Evolutionary conservation across 108 stramenopile species (phyloP), one percentile per base, ranked within the genome.

Genomic region (Discostella stelligeroides): DNA sequence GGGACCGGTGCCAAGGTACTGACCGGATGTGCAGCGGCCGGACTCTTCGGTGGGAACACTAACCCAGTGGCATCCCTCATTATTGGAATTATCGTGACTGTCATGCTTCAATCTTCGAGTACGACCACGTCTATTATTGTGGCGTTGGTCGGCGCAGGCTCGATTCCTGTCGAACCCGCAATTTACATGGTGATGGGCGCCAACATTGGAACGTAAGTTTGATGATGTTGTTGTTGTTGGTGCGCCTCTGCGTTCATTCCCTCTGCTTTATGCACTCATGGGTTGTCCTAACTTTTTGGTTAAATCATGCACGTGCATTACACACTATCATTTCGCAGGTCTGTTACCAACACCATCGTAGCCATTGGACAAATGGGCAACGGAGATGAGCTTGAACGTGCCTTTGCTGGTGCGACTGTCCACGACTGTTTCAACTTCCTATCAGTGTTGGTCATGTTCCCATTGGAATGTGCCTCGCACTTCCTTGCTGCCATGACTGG

Each of bases 131-230:
- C 92, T 28, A 91, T 95, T 57, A 80, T 92, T 71, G 94, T 95
- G 20, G 83, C 90, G 29, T 72, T 92, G 37, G 92, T 91, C 41
- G 92, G 92, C 39, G 75, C 90, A 17, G 87, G 65, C 10, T 70
- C 80, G 24, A 61, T 95, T 21, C 53, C 82, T 29, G 89, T 91
- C 60, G 54, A 56, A 25, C 40, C 83, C 51, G 92, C 81, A 27
- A 95, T 95, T 54, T 89, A 85, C 85, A 89, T 95, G 88, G 75
- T 95, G 65, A 95, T 95, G 94, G 94, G 94, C 12, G 91, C 94
- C 72, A 95, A 95, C 79, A 95, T 95, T 63, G 90, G 90, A 55
- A 94, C 92, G 14, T 91, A 87, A 34, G 92, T 94, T 34, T 34
- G 34, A 34, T 34, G 34, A 34, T 34, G 34, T 34, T 34, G 34